phyloP scores from a whole-genome alignment of 768 basidiomycete genomes.

The Termitomyces sp. region DNA sequence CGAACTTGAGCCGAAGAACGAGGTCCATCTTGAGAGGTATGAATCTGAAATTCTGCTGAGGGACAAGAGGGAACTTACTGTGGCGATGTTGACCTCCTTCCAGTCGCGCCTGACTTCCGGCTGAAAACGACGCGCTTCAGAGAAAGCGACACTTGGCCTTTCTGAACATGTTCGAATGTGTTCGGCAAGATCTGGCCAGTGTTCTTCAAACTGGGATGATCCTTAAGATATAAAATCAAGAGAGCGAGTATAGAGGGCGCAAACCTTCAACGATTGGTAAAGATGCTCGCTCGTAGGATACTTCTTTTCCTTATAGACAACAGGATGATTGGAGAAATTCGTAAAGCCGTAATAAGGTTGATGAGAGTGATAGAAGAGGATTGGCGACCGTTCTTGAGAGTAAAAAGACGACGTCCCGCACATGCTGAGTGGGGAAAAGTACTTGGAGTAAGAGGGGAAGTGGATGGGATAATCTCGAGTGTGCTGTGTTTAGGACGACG shows the following conservation, averaged over 20 bases:
- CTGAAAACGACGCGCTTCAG: constrained; percentile 61
- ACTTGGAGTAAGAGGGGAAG: neutral
- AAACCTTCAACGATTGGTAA: constrained; percentile 69
- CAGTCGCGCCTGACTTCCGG: constrained; percentile 61
- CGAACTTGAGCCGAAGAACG: constrained; percentile 62
- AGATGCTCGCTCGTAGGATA: constrained; percentile 78
- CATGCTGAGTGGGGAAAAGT: neutral
- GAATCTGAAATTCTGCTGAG: neutral
- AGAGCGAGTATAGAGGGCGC: neutral
- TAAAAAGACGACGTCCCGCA: constrained; percentile 6
- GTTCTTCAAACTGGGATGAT: constrained; percentile 47
- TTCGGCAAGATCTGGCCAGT: constrained; percentile 59
- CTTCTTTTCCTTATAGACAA: constrained; percentile 53
- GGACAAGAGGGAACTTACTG: constrained; percentile 28
- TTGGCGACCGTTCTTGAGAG: constrained; percentile 26
- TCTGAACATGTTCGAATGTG: constrained; percentile 62
- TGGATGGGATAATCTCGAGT: neutral
- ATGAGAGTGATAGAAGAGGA: constrained; percentile 62
- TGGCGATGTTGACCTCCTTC: constrained; percentile 62
- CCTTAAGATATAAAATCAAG: neutral
- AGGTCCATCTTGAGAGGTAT: constrained; percentile 53
- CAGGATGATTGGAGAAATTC: constrained; percentile 65
- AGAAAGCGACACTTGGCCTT: constrained; percentile 57
- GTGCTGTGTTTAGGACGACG: neutral
- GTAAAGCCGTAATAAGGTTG: constrained; percentile 68